phyloP scores from a whole-genome alignment of 2,329 filamentous ascomycete species.

The Exophiala alcalophila region DNA sequence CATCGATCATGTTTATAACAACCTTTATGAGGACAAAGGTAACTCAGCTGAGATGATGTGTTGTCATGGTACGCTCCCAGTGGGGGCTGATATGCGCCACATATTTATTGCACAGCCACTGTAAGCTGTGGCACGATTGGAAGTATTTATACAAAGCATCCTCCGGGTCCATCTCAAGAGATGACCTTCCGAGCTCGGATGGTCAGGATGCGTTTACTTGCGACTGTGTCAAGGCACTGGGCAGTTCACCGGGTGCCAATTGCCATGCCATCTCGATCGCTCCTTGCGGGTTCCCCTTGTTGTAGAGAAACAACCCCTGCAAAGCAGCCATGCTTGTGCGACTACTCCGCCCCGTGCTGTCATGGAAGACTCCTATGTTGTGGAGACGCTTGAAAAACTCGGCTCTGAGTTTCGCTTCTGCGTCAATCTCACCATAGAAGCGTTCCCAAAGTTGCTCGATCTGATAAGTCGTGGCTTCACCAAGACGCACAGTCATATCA shows the following conservation, averaged over 20 bases:
- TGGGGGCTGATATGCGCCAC: no score
- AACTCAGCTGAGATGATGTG: no score
- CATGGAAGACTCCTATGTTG: slow-evolving; percentile 66
- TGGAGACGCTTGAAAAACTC: slow-evolving; percentile 70
- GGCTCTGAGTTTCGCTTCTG: slow-evolving; percentile 58
- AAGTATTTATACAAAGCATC: no score
- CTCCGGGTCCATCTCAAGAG: not conserved
- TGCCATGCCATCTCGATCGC: slow-evolving; percentile 71
- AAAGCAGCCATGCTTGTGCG: slow-evolving; percentile 83
- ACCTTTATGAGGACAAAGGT: no score
- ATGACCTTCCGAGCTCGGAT: no score
- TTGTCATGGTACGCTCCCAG: no score
- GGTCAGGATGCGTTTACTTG: slow-evolving; percentile 1
- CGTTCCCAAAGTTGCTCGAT: slow-evolving; percentile 87
- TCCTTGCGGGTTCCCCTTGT: slow-evolving; percentile 85
- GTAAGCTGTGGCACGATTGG: no score
- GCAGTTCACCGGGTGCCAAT: slow-evolving; percentile 25
- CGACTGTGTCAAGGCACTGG: slow-evolving; percentile 17
- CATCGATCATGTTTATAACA: no score
- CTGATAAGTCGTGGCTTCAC: slow-evolving; percentile 81
- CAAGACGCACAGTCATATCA: slow-evolving; percentile 87
- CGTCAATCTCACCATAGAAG: slow-evolving; percentile 84
- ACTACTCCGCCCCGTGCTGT: slow-evolving; percentile 30
- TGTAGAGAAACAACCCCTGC: slow-evolving; percentile 91
- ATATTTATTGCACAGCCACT: no score